Percentiles rank a stretch among this genome's conserved stretches.
Conservation (phyloP, 257 asterid species). For the Penstemon newberryi region DNA sequence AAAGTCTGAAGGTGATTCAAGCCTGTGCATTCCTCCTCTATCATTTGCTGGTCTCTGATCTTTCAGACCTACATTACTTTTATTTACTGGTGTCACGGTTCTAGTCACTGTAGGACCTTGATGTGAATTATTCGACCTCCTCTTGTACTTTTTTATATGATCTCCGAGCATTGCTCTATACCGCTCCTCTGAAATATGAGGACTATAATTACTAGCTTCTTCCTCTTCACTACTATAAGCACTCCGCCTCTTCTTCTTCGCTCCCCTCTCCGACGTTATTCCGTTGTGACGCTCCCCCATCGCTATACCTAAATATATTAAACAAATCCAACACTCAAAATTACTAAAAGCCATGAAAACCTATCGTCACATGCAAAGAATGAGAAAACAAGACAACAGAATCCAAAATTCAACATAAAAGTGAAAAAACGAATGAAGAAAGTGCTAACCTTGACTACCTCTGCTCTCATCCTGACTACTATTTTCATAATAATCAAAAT, state of each 20-base stretch:
- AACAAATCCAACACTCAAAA: constrained; percentile 24
- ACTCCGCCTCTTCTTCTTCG: constrained; percentile 69
- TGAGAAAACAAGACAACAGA: not conserved
- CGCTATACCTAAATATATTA: constrained; percentile 49
- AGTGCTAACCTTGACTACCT: constrained; percentile 81
- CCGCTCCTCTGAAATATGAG: constrained; percentile 74
- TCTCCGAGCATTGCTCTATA: constrained; percentile 97
- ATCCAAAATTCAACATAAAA: constrained; percentile 17
- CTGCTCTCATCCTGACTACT: constrained; percentile 99
- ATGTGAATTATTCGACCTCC: constrained; percentile 65
- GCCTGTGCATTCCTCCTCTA: constrained; percentile 61
- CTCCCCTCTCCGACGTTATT: constrained; percentile 61
- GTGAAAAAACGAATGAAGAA: constrained; percentile 7
- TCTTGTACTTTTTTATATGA: constrained; percentile 80
- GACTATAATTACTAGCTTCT: constrained; percentile 60
- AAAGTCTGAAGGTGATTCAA: constrained; percentile 68
- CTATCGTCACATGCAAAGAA: not conserved
- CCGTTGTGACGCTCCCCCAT: constrained; percentile 56
- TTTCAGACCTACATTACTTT: constrained; percentile 50
- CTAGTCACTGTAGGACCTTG: constrained; percentile 54
- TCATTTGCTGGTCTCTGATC: constrained; percentile 63
- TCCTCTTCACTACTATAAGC: constrained; percentile 79
- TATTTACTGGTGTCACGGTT: constrained; percentile 41
- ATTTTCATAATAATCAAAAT: constrained; percentile 80
- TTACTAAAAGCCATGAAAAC: constrained; percentile 15